Evolutionary conservation across 1,284 basidiomycete genomes (phyloP).

Genomic region (Ganoderma sinense): DNA sequence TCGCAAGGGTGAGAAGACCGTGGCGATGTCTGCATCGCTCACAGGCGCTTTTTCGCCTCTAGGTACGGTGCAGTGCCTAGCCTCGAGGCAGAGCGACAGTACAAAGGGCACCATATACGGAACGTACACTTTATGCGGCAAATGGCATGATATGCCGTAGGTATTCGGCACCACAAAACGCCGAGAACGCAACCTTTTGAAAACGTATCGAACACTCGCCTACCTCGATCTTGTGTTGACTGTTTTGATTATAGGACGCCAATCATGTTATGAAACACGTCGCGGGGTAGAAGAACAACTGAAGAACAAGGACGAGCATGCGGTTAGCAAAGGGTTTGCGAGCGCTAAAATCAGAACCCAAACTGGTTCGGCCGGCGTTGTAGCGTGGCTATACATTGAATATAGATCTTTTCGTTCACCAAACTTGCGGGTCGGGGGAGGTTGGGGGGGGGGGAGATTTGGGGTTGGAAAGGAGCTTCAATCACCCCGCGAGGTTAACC

Average conservation of each 20-base stretch:
- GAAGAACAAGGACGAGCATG: background rate
- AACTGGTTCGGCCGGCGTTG: no score
- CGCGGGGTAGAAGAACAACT: background rate
- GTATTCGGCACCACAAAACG: background rate
- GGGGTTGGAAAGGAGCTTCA: no score
- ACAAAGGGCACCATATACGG: background rate
- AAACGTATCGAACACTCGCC: background rate
- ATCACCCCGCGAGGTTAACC: no score
- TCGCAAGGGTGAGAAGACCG: background rate
- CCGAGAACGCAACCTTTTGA: background rate
- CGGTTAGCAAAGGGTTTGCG: background rate
- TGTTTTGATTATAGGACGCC: background rate
- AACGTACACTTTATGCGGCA: background rate
- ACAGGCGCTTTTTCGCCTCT: background rate
- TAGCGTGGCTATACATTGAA: background rate
- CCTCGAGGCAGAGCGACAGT: background rate
- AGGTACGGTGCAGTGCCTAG: background rate
- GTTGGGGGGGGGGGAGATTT: no score
- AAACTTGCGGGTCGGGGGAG: no score
- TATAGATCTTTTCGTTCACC: background rate
- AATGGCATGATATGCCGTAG: background rate
- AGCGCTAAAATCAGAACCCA: background rate
- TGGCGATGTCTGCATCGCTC: background rate
- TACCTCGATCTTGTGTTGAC: background rate
- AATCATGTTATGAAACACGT: background rate